phyloP scores from a whole-genome alignment of 2,329 filamentous ascomycete species.

The Rutstroemia sp. region DNA sequence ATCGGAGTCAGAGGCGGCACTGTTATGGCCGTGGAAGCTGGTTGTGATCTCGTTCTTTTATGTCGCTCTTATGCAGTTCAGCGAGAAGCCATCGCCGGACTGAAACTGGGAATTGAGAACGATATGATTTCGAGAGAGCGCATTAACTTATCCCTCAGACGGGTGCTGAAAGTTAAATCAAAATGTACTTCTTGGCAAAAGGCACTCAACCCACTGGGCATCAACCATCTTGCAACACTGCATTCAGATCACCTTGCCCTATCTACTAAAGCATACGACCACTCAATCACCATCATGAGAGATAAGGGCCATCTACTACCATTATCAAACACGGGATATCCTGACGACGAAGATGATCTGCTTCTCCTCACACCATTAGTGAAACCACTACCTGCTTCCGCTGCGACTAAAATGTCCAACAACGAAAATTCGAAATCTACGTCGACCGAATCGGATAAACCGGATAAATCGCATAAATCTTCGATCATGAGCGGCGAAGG shows the following conservation, averaged over 20 bases:
- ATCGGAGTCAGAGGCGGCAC: constrained; percentile 96
- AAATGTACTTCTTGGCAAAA: constrained; percentile 86
- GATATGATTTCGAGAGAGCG: constrained; percentile 77
- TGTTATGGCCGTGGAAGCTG: constrained; percentile 94
- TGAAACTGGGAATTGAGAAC: constrained; percentile 85
- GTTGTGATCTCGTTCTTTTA: constrained; percentile 84
- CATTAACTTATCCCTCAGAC: constrained; percentile 70
- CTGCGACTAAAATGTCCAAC: constrained; percentile 61
- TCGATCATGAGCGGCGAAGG: constrained; percentile 84
- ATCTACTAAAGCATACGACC: constrained; percentile 81
- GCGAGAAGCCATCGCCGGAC: constrained; percentile 81
- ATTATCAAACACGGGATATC: constrained; percentile 70
- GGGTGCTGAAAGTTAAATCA: constrained; percentile 74
- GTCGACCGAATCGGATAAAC: constrained; percentile 41
- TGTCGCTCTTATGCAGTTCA: constrained; percentile 85
- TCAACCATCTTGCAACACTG: constrained; percentile 68
- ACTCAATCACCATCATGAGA: constrained; percentile 84
- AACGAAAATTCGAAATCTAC: constrained; percentile 43
- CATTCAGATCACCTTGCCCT: constrained; percentile 76
- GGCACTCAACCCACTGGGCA: constrained; percentile 79
- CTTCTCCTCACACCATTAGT: constrained; percentile 81
- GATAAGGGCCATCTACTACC: constrained; percentile 83
- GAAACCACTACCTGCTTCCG: constrained; percentile 85
- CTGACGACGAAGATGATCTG: constrained; percentile 88
- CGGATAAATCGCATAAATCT: constrained; percentile 38